A percentile compares a stretch with the other conserved stretches of the same genome.
These are phyloP conservation scores for Pseudozyma pruni DNA, from an alignment of 1,284 basidiomycete species.

Conservation along the genomic window DNA sequence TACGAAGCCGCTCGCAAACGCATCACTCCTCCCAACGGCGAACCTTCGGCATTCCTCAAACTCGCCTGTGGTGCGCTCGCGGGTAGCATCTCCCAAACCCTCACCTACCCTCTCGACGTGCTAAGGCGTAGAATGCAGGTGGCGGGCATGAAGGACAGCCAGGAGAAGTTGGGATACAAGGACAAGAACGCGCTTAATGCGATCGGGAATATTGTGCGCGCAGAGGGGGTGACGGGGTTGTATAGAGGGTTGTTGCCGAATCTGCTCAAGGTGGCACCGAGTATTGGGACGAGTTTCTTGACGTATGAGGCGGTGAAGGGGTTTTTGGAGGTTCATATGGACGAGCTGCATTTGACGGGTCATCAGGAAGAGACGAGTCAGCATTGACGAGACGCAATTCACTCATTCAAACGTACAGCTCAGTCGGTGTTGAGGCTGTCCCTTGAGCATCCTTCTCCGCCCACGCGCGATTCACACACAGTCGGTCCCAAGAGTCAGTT, in stretches of 20 bases:
- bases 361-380: slow-evolving; percentile 11
- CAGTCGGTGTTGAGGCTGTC: too few species aligned
- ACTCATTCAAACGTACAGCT: not conserved
- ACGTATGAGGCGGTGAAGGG: slow-evolving; percentile 60
- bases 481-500: too few species aligned
- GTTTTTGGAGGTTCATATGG: slow-evolving; percentile 41
- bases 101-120: slow-evolving; percentile 96
- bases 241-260: slow-evolving; percentile 93
- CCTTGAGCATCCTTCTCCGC: too few species aligned
- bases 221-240: slow-evolving; percentile 79
- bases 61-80: slow-evolving; percentile 72
- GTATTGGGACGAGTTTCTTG: slow-evolving; percentile 62
- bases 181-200: slow-evolving; percentile 77
- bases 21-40: slow-evolving; percentile 56
- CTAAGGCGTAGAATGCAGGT: slow-evolving; percentile 95
- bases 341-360: slow-evolving; percentile 19
- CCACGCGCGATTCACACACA: too few species aligned
- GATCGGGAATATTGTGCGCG: slow-evolving; percentile 75
- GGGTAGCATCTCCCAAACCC: slow-evolving; percentile 82
- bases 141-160: slow-evolving; percentile 79
- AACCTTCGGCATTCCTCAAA: slow-evolving; percentile 57
- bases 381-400: slow-evolving; percentile 2
- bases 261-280: slow-evolving; percentile 76
- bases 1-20: slow-evolving; percentile 66
- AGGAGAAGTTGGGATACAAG: slow-evolving; percentile 74